Percentiles rank a stretch among this genome's conserved stretches.
These are phyloP conservation scores for Macaranga tanarius DNA, from an alignment of 441 rosid species.

Conservation along the genomic window DNA sequence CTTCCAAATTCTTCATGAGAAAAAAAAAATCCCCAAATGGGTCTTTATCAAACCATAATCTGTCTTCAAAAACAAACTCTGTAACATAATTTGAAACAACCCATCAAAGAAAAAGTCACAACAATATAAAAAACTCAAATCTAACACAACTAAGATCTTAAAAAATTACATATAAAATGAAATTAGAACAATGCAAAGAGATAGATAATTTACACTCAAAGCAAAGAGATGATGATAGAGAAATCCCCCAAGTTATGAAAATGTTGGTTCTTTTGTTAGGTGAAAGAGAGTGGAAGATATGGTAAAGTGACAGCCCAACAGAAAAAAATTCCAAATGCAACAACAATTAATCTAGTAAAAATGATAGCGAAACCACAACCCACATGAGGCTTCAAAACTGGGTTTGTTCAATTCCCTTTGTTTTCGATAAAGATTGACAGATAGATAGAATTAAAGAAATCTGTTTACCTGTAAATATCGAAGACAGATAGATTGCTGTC, in stretches of 20 bases:
- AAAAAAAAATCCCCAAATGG: slow-evolving; percentile 18
- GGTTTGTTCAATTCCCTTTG: background rate
- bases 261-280: slow-evolving; percentile 32
- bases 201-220: slow-evolving; percentile 55
- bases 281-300: slow-evolving; percentile 32
- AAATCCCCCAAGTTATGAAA: slow-evolving; percentile 9
- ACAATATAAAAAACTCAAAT: slow-evolving; percentile 16
- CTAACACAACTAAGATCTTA: slow-evolving; percentile 30
- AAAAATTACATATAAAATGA: slow-evolving; percentile 1
- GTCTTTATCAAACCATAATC: slow-evolving; percentile 17
- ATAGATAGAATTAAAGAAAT: slow-evolving; percentile 1
- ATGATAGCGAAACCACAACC: slow-evolving; percentile 22
- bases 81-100: slow-evolving; percentile 13
- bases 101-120: background rate
- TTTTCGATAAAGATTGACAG: background rate
- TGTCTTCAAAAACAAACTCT: slow-evolving; percentile 13
- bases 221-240: slow-evolving; percentile 32
- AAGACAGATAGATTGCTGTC: background rate
- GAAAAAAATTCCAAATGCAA: slow-evolving; percentile 7
- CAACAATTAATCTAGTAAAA: background rate
- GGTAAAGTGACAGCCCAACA: slow-evolving; percentile 45
- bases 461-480: slow-evolving; percentile 23
- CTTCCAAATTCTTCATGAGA: slow-evolving; percentile 17
- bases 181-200: slow-evolving; percentile 27
- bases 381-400: slow-evolving; percentile 16